phyloP scores from a whole-genome alignment of 2,329 filamentous ascomycete species.

The Incumbomyces delicatus region DNA sequence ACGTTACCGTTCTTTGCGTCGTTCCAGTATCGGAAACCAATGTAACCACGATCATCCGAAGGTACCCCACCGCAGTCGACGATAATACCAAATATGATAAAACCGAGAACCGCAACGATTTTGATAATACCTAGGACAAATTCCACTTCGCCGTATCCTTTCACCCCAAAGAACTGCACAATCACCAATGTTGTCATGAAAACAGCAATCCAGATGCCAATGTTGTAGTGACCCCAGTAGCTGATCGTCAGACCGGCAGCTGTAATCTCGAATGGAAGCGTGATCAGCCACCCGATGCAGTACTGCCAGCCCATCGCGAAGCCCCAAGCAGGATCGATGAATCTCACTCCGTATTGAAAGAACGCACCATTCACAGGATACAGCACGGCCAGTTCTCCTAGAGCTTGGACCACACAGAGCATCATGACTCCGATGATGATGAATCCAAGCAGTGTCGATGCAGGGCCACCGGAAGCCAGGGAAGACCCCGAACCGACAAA shows the following conservation, averaged over 20 bases:
- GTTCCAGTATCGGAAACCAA: conserved; percentile 68
- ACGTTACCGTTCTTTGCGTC: conserved; percentile 7
- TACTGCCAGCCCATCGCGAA: conserved; percentile 97
- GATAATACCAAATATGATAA: conserved; percentile 79
- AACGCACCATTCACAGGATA: conserved; percentile 90
- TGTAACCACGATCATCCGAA: conserved; percentile 53
- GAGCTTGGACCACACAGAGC: conserved; percentile 80
- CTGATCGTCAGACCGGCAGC: conserved; percentile 60
- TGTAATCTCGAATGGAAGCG: conserved; percentile 76
- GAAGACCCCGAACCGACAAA: conserved; percentile 32
- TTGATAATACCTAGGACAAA: conserved; percentile 83
- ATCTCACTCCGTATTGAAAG: conserved; percentile 80
- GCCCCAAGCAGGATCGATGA: conserved; percentile 85
- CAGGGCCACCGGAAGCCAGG: conserved; percentile 28
- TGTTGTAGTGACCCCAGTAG: conserved; percentile 26
- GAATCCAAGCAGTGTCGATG: conserved; percentile 63
- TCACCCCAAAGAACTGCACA: conserved; percentile 83
- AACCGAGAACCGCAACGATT: conserved; percentile 73
- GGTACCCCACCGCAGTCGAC: conserved; percentile 73
- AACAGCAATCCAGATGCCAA: conserved; percentile 69
- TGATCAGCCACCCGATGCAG: conserved; percentile 75
- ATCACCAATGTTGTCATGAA: conserved; percentile 65
- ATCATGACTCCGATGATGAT: conserved; percentile 73
- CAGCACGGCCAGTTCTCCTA: conserved; percentile 82
- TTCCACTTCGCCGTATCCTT: conserved; percentile 81